These are phyloP conservation scores for Melampsora americana DNA, from an alignment of 1,284 basidiomycete species.

Conservation along the genomic window DNA sequence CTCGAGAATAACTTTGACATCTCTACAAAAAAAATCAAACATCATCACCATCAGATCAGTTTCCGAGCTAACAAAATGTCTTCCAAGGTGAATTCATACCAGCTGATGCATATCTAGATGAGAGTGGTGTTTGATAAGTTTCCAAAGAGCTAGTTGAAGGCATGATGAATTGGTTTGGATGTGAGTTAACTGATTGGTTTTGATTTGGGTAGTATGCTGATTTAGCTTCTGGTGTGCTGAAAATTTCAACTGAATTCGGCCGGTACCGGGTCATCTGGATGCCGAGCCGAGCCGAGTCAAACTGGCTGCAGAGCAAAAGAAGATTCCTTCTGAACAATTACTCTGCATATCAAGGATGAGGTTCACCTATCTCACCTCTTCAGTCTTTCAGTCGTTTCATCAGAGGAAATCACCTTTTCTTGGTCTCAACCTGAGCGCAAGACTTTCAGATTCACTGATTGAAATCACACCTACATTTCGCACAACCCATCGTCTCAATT, in stretches of 20 bases:
- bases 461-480: neutral
- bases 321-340: no score
- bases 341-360: neutral
- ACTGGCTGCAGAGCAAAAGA: no score
- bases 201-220: no score
- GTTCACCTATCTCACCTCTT: neutral
- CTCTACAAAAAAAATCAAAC: neutral
- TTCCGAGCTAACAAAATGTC: neutral
- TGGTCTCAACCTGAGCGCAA: neutral
- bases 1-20: conserved; percentile 32
- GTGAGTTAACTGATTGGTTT: no score
- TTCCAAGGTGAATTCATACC: conserved; percentile 3
- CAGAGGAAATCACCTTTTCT: no score
- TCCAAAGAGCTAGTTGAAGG: conserved; percentile 49
- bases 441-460: neutral
- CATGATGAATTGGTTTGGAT: conserved; percentile 11
- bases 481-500: neutral
- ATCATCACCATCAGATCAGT: neutral
- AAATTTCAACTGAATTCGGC: no score
- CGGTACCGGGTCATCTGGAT: no score
- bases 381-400: neutral
- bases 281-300: no score
- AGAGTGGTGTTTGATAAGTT: conserved; percentile 59
- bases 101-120: conserved; percentile 51
- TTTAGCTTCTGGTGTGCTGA: no score